Evolutionary conservation across 2,329 filamentous ascomycete genomes (phyloP).

Genomic region (Alternaria sp.): DNA sequence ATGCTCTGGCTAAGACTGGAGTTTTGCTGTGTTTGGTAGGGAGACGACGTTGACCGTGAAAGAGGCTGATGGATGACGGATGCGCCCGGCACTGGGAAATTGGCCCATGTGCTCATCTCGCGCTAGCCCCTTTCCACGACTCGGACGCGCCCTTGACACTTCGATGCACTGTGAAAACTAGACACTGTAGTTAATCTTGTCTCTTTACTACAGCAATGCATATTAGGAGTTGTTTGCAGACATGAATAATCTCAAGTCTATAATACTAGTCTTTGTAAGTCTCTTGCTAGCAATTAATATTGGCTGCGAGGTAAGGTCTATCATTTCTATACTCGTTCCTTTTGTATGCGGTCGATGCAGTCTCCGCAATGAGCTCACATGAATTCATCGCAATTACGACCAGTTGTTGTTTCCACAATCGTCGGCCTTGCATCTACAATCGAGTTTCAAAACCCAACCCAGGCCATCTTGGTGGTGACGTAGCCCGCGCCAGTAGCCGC

Average conservation of each 20-base stretch:
- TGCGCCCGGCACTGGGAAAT: conserved; percentile 32
- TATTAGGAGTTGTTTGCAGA: too few species aligned
- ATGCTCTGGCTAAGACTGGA: conserved; percentile 30
- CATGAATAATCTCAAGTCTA: too few species aligned
- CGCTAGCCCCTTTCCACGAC: conserved; percentile 16
- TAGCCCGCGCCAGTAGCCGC: not conserved
- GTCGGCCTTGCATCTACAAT: not conserved
- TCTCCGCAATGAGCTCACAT: not conserved
- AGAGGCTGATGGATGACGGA: conserved; percentile 18
- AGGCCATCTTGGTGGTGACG: not conserved
- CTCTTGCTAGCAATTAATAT: too few species aligned
- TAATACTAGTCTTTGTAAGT: too few species aligned
- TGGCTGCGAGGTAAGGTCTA: too few species aligned
- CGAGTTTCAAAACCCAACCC: not conserved
- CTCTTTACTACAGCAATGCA: too few species aligned
- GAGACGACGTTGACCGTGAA: conserved; percentile 13
- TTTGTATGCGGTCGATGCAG: too few species aligned
- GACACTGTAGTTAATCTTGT: too few species aligned
- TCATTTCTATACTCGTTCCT: too few species aligned
- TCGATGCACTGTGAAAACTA: too few species aligned
- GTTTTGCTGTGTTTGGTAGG: conserved; percentile 3
- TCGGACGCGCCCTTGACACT: too few species aligned
- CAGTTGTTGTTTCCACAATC: not conserved
- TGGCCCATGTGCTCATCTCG: conserved; percentile 21
- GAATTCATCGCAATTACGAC: not conserved